These are phyloP conservation scores for Paramecium octaurelia DNA, from an alignment of 73 alveolate genomes.

Conservation along the genomic window DNA sequence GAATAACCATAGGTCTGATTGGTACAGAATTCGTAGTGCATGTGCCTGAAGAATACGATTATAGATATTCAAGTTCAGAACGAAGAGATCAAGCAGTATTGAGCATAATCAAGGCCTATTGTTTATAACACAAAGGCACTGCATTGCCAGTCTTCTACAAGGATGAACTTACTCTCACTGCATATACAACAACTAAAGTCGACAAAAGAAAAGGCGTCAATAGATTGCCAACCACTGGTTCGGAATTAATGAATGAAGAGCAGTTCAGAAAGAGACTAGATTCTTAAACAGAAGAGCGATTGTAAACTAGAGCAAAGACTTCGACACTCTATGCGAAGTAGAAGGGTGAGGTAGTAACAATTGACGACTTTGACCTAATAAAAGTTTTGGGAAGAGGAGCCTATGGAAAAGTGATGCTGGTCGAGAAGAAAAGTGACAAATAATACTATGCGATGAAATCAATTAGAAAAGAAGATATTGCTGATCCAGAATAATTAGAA, in stretches of 20 bases:
- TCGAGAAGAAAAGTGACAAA: slow-evolving; percentile 65
- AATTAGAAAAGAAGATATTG: slow-evolving; percentile 80
- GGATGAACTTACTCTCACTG: slow-evolving; percentile 68
- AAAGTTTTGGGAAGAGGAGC: slow-evolving; percentile 84
- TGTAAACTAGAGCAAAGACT: slow-evolving; percentile 59
- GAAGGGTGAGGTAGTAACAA: slow-evolving; percentile 56
- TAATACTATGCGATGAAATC: slow-evolving; percentile 81
- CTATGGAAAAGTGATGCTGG: slow-evolving; percentile 83
- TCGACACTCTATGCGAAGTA: slow-evolving; percentile 44
- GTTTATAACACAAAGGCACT: background rate
- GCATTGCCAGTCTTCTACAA: slow-evolving; percentile 57
- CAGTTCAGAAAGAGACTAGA: slow-evolving; percentile 51
- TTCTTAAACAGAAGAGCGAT: slow-evolving; percentile 39
- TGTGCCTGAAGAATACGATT: slow-evolving; percentile 75
- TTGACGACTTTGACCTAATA: slow-evolving; percentile 73
- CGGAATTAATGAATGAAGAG: slow-evolving; percentile 69
- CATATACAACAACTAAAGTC: slow-evolving; percentile 75
- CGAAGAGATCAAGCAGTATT: slow-evolving; percentile 60
- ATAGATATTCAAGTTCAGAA: slow-evolving; percentile 65
- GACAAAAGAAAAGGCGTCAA: slow-evolving; percentile 78
- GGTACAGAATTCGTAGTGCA: slow-evolving; percentile 75
- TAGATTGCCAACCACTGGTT: slow-evolving; percentile 74
- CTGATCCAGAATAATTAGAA: slow-evolving; percentile 89
- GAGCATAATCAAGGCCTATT: slow-evolving; percentile 35
- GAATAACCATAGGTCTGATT: slow-evolving; percentile 65